Base-by-base conservation (phyloP, 371 early-diverging fungal species). In the Mortierella sp. region DNA sequence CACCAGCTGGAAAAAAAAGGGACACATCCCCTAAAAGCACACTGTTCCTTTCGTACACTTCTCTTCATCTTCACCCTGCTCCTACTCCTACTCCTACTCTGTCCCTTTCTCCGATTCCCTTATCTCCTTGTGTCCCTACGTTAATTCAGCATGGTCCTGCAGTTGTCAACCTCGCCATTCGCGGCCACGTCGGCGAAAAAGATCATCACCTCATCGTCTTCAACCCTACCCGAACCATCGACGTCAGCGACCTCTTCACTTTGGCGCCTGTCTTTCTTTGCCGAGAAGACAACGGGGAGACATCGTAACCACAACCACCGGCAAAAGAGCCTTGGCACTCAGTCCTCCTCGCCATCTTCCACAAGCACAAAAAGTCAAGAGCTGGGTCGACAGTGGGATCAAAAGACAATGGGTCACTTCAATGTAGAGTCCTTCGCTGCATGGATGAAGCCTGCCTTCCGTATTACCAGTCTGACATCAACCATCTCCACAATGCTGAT, bases 161-260 rank as follows among this genome's bases (percentile, higher is more conserved):
- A 52, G 28, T 46, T 66, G 41, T 53, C 72, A 6, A 53, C 62
- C 5, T 65, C 61, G 2, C 65, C 72, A 2, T 56, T 72, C 21
- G 55, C 42, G 2, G 17, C 60, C 11, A 24, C 28, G 32, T 8
- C 44, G 8, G 9, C 30, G 14, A 19, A n/a, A n/a, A n/a, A n/a
- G n/a, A n/a, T n/a, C n/a, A n/a, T n/a, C n/a, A n/a, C n/a, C n/a
- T n/a, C n/a, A n/a, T n/a, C 47, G 6, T 30, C 62, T 4, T 6
- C 23, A 5, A 2, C 50, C 12, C 27, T 56, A n/a, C 30, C 60
- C 34, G 31, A 31, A 27, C 8, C 56, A 12, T 14, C 24, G 31
- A 26, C 64, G 2, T 15, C 58, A 42, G 43, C 47, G 2, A 6
- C 63, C 27, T 26, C 68, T 3, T 60, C 64, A 3, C 21, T 51